A percentile compares a stretch with the other conserved stretches of the same genome.
Evolutionary conservation across 192 early-diverging fungal genomes (phyloP).

Genomic region (Oehlia diaphana): DNA sequence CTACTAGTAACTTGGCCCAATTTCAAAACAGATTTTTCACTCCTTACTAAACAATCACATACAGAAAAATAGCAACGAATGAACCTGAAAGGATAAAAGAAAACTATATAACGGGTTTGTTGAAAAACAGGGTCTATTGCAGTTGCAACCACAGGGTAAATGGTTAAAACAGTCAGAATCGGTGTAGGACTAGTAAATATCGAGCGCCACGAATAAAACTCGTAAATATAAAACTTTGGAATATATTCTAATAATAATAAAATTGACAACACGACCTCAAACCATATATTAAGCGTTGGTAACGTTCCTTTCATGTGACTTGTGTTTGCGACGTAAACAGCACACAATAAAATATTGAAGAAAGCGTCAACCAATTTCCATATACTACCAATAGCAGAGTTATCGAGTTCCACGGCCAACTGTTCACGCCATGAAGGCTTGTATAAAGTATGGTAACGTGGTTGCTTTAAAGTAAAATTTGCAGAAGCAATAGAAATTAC

Average conservation of each 20-base stretch:
- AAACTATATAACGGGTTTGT: constrained; percentile 21
- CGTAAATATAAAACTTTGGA: constrained; percentile 29
- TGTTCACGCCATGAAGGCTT: constrained; percentile 27
- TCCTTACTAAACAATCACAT: constrained; percentile 27
- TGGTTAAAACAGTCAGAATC: constrained; percentile 15
- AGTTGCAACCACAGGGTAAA: constrained; percentile 1
- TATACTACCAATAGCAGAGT: constrained; percentile 24
- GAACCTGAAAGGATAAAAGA: constrained; percentile 31
- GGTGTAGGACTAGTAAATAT: constrained; percentile 15
- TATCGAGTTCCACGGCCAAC: constrained; percentile 26
- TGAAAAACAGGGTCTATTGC: constrained; percentile 8
- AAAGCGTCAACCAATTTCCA: constrained; percentile 30
- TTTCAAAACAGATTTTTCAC: constrained; percentile 27
- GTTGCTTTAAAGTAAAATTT: constrained; percentile 27
- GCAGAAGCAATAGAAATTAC: constrained; percentile 11
- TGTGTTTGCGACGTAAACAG: constrained; percentile 18
- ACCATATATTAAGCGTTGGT: constrained; percentile 2
- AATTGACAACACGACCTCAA: constrained; percentile 9
- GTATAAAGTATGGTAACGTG: constrained; percentile 20
- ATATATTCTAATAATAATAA: constrained; percentile 24
- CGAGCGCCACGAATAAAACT: constrained; percentile 26
- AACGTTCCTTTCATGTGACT: neutral
- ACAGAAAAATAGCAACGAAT: constrained; percentile 29
- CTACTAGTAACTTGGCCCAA: constrained; percentile 29
- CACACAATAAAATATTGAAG: constrained; percentile 23